phyloP scores from a whole-genome alignment of 1,284 basidiomycete species.

The Omphalotus olearius region DNA sequence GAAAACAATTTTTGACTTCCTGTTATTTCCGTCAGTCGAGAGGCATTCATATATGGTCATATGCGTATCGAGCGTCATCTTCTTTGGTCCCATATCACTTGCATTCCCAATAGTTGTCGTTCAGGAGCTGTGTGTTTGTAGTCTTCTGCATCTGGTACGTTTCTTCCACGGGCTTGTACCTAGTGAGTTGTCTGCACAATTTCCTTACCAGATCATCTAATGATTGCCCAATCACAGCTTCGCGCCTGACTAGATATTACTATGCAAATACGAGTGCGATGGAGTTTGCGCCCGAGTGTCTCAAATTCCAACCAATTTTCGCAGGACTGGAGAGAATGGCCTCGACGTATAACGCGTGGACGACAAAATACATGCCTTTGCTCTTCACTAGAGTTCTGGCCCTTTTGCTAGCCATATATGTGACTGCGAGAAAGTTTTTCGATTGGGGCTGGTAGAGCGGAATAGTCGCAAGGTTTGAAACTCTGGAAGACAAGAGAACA shows the following conservation, averaged over 20 bases:
- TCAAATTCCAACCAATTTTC: constrained; percentile 27
- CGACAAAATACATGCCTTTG: constrained; percentile 28
- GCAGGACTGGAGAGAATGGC: constrained; percentile 31
- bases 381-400: constrained; percentile 28
- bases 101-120: constrained; percentile 32
- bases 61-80: constrained; percentile 30
- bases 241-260: constrained; percentile 22
- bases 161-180: constrained; percentile 28
- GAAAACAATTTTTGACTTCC: neutral
- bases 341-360: constrained; percentile 33
- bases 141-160: constrained; percentile 28
- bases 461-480: too few relatives aligned
- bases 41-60: constrained; percentile 18
- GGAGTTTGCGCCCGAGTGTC: constrained; percentile 22
- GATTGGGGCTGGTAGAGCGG: constrained; percentile 3
- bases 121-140: constrained; percentile 30
- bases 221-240: neutral
- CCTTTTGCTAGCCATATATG: constrained; percentile 23
- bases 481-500: too few relatives aligned
- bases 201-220: neutral
- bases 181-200: neutral
- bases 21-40: neutral
- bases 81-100: constrained; percentile 37
- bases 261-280: constrained; percentile 26
- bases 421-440: constrained; percentile 22